Conservation (phyloP, 306 rosid genomes). For the Cicer judaicum region DNA sequence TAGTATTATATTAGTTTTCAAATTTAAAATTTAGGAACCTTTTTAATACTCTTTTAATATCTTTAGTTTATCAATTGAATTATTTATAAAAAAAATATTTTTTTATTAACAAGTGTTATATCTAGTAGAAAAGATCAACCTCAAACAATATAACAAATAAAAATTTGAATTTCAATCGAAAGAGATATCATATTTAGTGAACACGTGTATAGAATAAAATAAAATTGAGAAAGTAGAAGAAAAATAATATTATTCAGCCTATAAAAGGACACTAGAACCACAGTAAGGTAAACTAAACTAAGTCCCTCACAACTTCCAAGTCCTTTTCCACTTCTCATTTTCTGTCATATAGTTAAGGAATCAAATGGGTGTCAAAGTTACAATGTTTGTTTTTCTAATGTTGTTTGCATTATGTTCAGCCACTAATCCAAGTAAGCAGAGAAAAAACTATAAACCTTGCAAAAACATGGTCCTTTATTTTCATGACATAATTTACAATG, state of each 20-base stretch:
- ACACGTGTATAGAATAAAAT: no score
- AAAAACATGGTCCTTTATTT: constrained; percentile 61
- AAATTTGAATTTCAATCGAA: no score
- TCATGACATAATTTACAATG: constrained; percentile 77
- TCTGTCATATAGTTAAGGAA: not conserved
- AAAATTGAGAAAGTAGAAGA: no score
- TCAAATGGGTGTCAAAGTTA: constrained; percentile 45
- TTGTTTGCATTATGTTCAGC: constrained; percentile 48
- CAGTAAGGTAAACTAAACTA: not conserved
- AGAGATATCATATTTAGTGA: no score
- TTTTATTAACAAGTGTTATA: no score
- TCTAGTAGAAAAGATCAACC: no score
- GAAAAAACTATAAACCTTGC: constrained; percentile 56
- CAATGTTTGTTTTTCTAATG: constrained; percentile 30
- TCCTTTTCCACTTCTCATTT: not conserved
- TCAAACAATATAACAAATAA: no score
- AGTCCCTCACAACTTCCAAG: not conserved
- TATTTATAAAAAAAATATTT: no score
- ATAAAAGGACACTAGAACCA: constrained; percentile 28
- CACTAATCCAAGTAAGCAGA: constrained; percentile 36
- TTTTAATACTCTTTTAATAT: no score
- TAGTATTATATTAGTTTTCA: no score
- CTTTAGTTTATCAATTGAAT: no score
- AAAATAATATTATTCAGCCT: not conserved
- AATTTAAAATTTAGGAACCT: no score